Base-by-base conservation (phyloP, 2,329 filamentous ascomycete genomes). In the Ophiostoma australiae region DNA sequence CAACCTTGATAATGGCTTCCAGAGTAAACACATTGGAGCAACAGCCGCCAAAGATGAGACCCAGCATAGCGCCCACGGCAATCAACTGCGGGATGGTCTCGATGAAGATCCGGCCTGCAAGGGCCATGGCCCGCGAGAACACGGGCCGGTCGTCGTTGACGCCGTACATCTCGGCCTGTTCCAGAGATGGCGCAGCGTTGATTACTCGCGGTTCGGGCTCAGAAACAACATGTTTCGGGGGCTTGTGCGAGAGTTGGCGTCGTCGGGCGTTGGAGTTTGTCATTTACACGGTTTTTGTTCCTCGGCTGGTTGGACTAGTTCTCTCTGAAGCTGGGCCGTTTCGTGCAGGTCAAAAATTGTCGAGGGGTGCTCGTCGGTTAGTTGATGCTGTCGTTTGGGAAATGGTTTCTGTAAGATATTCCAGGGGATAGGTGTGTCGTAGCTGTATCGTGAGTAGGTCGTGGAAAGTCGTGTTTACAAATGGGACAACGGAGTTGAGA, bases 1-100 rank as follows among this genome's bases (percentile, higher is more conserved):
- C 92, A 78, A 92, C 89, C 91, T 95, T 96, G 78, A 99, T 89
- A 76, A 98, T 97, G 67, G 92, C 91, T 81, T 99, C 95, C 71
- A 99, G 85, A 58, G 94, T 93, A 81, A 97, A 98, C n/a, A 97
- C 93, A 90, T 97, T 78, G 76, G 77, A 75, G 73, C 76, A 76
- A 74, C 77, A 78, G 72, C 95, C 95, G 69, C 95, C 95, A 80
- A 99, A 97, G 72, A 99, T 98, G 75, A 98, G 86, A 69, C 85
- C 85, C 72, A 94, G 85, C 86, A 96, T 96, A 71, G 85, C 83
- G 31, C 84, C 83, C 66, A 90, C 83, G 71, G 86, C 85, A 52
- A 91, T 79, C 85, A 86, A 90, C 79, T 85, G 84, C 41, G 87
- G 86, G 72, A 90, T 85, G 58, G 84, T 85, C 77, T 86, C 84